Evolutionary conservation across 75 land plant species (phyloP).

Genomic region (Chamaecyparis obtusa): DNA sequence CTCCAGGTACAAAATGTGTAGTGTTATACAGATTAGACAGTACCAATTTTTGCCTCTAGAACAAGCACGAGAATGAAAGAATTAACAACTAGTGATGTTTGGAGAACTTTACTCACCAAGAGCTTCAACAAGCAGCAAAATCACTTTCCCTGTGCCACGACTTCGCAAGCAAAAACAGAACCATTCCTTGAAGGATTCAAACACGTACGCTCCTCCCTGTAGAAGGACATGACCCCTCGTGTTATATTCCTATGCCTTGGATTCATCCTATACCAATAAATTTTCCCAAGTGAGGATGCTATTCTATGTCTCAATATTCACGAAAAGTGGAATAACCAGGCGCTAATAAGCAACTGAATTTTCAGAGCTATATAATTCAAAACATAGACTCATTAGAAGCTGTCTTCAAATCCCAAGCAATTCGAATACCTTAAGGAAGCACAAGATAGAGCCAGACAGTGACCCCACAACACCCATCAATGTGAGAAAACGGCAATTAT

Average conservation of each 20-base stretch:
- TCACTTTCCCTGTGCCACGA: slow-evolving; percentile 2
- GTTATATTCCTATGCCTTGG: background rate
- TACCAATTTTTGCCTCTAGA: background rate
- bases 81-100: background rate
- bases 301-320: background rate
- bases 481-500: slow-evolving; percentile 48
- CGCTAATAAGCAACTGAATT: background rate
- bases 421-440: slow-evolving; percentile 37
- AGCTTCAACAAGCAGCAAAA: slow-evolving; percentile 11
- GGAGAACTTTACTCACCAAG: background rate
- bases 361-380: background rate
- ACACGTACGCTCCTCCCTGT: slow-evolving; percentile 8
- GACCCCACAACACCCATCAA: slow-evolving; percentile 45
- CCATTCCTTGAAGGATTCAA: slow-evolving; percentile 11
- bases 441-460: slow-evolving; percentile 40
- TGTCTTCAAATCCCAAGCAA: background rate
- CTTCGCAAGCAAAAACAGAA: background rate
- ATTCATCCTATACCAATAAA: background rate
- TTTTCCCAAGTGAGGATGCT: background rate
- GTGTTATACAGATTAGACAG: background rate
- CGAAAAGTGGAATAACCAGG: background rate
- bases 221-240: background rate
- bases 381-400: background rate
- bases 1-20: background rate
- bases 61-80: background rate